phyloP scores from a whole-genome alignment of 2,329 filamentous ascomycete species.

The Fusarium temperatum region DNA sequence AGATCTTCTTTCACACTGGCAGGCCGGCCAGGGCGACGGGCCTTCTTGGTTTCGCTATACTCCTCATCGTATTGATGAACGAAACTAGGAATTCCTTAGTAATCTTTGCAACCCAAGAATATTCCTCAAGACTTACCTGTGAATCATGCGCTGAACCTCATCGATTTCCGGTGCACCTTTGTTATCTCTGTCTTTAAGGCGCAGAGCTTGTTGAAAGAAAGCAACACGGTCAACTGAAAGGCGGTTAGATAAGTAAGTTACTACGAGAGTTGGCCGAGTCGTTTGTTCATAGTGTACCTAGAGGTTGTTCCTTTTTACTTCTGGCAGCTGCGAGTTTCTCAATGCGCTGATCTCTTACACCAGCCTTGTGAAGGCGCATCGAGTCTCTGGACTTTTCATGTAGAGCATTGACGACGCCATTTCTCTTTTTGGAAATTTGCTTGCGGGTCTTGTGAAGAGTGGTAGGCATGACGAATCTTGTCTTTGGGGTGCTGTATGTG shows the following conservation, averaged over 20 bases:
- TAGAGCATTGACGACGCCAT: conserved; percentile 75
- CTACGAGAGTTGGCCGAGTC: neutral
- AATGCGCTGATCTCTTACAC: conserved; percentile 83
- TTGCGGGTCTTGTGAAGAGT: conserved; percentile 86
- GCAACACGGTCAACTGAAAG: conserved; percentile 49
- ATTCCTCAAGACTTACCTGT: conserved; percentile 57
- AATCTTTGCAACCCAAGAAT: neutral
- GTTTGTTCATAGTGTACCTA: conserved; percentile 61
- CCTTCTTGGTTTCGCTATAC: conserved; percentile 69
- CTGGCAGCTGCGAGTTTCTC: conserved; percentile 75
- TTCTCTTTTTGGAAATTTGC: conserved; percentile 87
- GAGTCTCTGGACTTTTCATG: conserved; percentile 92
- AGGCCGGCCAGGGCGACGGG: conserved; percentile 81
- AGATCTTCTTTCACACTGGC: conserved; percentile 80
- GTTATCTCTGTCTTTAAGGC: conserved; percentile 52
- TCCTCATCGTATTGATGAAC: conserved; percentile 78
- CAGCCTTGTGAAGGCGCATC: conserved; percentile 79
- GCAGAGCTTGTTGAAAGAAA: conserved; percentile 76
- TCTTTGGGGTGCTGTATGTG: neutral
- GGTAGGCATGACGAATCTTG: conserved; percentile 70
- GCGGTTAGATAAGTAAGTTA: conserved; percentile 9
- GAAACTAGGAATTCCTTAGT: conserved; percentile 55
- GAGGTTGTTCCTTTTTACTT: conserved; percentile 77
- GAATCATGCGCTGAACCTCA: conserved; percentile 69
- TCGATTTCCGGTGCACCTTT: conserved; percentile 64